Conservation (phyloP, 352 stramenopile species). For the Salisapilia sapeloensis region DNA sequence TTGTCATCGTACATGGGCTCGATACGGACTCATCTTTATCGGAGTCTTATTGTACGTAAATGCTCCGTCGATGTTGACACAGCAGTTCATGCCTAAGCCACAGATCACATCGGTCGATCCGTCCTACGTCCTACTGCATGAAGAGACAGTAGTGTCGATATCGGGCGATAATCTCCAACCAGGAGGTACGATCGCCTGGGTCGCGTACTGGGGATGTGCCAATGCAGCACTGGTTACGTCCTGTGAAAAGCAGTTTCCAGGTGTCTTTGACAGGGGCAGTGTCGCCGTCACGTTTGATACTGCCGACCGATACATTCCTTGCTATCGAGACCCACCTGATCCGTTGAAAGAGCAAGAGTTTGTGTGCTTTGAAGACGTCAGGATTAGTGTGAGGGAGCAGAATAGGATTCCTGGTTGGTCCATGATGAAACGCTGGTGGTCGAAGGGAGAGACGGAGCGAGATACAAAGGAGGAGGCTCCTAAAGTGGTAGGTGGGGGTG, state of each 20-base stretch:
- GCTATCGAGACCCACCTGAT: conserved; percentile 64
- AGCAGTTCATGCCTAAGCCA: conserved; percentile 33
- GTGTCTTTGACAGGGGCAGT: conserved; percentile 39
- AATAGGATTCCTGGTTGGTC: conserved; percentile 71
- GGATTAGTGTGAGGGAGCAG: conserved; percentile 59
- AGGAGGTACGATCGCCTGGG: conserved; percentile 53
- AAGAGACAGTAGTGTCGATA: conserved; percentile 50
- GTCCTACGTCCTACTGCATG: conserved; percentile 43
- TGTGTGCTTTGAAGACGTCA: conserved; percentile 44
- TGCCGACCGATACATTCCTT: conserved; percentile 75
- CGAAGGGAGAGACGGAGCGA: no score
- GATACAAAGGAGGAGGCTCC: no score
- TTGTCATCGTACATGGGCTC: conserved; percentile 31
- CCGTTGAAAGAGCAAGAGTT: conserved; percentile 55
- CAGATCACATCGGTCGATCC: conserved; percentile 43
- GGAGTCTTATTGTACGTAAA: conserved; percentile 24
- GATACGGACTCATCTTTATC: conserved; percentile 25
- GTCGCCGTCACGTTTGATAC: conserved; percentile 49
- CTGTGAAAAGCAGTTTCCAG: conserved; percentile 60
- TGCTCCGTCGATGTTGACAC: conserved; percentile 20
- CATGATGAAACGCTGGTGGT: conserved; percentile 2
- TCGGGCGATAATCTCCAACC: conserved; percentile 60
- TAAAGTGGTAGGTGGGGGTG: no score
- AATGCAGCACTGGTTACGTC: conserved; percentile 27
- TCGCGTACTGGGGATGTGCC: conserved; percentile 66